These are phyloP conservation scores for Grifola frondosa DNA, from an alignment of 1,284 basidiomycete genomes.

Conservation along the genomic window DNA sequence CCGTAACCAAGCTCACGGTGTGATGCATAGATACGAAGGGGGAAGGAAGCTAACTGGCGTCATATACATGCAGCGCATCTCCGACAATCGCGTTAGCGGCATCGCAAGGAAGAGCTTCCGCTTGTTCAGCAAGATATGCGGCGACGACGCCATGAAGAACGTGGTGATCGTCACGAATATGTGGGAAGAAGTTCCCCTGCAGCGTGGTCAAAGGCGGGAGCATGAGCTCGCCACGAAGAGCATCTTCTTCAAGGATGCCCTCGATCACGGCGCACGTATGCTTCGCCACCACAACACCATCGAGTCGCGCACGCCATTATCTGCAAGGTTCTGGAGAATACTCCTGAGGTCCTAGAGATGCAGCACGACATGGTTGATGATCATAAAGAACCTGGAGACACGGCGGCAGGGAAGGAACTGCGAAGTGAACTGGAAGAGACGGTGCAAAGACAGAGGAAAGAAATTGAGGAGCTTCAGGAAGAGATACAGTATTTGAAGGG, in stretches of 20 bases:
- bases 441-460: too few relatives aligned
- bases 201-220: conserved; percentile 15
- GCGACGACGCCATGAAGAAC: conserved; percentile 45
- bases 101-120: conserved; percentile 49
- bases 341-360: conserved; percentile 12
- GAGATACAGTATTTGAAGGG: too few relatives aligned
- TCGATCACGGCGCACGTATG: conserved; percentile 20
- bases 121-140: conserved; percentile 52
- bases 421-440: too few relatives aligned
- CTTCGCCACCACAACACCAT: conserved; percentile 19
- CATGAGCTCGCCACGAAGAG: conserved; percentile 18
- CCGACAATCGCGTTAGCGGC: conserved; percentile 50
- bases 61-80: conserved; percentile 56
- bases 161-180: conserved; percentile 53
- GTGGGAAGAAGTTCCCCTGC: conserved; percentile 43
- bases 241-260: conserved; percentile 20
- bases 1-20: too few relatives aligned
- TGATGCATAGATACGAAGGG: conserved; percentile 39
- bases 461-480: too few relatives aligned
- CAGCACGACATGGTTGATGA: conserved; percentile 17
- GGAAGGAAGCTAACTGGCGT: conserved; percentile 46
- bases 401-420: conserved; percentile 7
- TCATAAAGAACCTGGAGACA: conserved; percentile 4
- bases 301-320: conserved; percentile 16
- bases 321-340: conserved; percentile 10